Evolutionary conservation across 768 basidiomycete genomes (phyloP).

Genomic region (Phlebiopsis gigantea): DNA sequence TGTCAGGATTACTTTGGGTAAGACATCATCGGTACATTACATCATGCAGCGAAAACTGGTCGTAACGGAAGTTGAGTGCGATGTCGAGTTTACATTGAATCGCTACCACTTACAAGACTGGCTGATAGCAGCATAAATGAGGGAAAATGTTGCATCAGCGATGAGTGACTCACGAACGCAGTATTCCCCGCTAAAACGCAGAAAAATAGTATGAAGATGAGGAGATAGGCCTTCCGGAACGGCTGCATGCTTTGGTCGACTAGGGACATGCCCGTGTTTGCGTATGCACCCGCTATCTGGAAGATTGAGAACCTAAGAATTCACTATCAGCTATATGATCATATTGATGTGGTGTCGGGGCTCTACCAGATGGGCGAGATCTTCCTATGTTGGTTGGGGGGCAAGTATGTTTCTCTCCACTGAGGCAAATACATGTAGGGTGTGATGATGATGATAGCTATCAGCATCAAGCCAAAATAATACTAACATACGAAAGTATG

Average conservation of each 20-base stretch:
- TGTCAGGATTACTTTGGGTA: not conserved
- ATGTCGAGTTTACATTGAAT: no score
- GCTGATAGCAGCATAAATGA: slow-evolving; percentile 36
- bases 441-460: slow-evolving; percentile 68
- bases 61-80: no score
- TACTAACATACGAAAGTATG: no score
- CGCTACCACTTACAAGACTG: slow-evolving; percentile 87
- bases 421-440: slow-evolving; percentile 65
- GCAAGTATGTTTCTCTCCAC: slow-evolving; percentile 58
- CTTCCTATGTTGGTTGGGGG: slow-evolving; percentile 50
- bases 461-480: slow-evolving; percentile 62
- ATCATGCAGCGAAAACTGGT: slow-evolving; percentile 76
- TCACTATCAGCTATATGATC: not conserved
- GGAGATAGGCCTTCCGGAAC: slow-evolving; percentile 81
- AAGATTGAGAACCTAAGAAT: slow-evolving; percentile 72
- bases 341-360: not conserved
- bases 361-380: slow-evolving; percentile 63
- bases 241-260: slow-evolving; percentile 90
- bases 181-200: slow-evolving; percentile 91
- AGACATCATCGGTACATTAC: slow-evolving; percentile 35
- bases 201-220: slow-evolving; percentile 68
- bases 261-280: slow-evolving; percentile 83
- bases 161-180: slow-evolving; percentile 64
- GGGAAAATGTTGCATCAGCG: not conserved
- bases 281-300: slow-evolving; percentile 81